A percentile compares a stretch with the other conserved stretches of the same genome.
These are phyloP conservation scores for Ophiostoma australiae DNA, from an alignment of 2,329 filamentous ascomycete species.

Conservation along the genomic window DNA sequence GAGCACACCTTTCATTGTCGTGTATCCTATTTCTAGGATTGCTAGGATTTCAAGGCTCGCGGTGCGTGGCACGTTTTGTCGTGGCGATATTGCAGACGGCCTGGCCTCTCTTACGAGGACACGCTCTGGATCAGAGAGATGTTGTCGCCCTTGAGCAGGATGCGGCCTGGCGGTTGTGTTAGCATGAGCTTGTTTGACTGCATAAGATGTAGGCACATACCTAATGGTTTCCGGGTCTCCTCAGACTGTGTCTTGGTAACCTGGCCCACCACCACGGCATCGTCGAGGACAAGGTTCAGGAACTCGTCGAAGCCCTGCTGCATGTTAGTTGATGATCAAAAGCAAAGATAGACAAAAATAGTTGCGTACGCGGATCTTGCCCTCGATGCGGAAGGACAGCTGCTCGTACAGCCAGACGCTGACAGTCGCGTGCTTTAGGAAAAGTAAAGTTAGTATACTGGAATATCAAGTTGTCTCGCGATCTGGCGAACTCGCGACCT, in stretches of 20 bases:
- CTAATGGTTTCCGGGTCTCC: constrained; percentile 72
- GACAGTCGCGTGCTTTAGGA: constrained; percentile 66
- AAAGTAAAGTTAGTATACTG: constrained; percentile 9
- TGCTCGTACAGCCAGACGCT: constrained; percentile 98
- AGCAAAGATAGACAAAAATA: not conserved
- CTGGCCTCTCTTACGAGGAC: constrained; percentile 27
- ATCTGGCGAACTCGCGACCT: not conserved
- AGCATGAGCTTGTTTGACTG: not conserved
- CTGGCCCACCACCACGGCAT: constrained; percentile 86
- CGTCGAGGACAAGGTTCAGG: constrained; percentile 92
- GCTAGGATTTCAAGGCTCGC: not conserved
- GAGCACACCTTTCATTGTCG: not conserved
- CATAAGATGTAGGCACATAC: constrained; percentile 45
- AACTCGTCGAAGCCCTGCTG: constrained; percentile 93
- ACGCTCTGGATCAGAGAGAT: constrained; percentile 70
- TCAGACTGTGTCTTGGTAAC: constrained; percentile 71
- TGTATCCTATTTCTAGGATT: not conserved
- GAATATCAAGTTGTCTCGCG: not conserved
- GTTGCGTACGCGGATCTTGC: constrained; percentile 76
- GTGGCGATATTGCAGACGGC: not conserved
- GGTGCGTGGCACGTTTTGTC: not conserved
- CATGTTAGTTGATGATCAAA: not conserved
- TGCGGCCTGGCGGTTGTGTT: constrained; percentile 56
- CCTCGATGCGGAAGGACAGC: constrained; percentile 87
- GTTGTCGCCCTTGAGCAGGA: constrained; percentile 82